Percentiles rank a stretch among this genome's conserved stretches.
These are phyloP conservation scores for Capillidium rhysosporum DNA, from an alignment of 371 early-diverging fungal species.

Conservation along the genomic window DNA sequence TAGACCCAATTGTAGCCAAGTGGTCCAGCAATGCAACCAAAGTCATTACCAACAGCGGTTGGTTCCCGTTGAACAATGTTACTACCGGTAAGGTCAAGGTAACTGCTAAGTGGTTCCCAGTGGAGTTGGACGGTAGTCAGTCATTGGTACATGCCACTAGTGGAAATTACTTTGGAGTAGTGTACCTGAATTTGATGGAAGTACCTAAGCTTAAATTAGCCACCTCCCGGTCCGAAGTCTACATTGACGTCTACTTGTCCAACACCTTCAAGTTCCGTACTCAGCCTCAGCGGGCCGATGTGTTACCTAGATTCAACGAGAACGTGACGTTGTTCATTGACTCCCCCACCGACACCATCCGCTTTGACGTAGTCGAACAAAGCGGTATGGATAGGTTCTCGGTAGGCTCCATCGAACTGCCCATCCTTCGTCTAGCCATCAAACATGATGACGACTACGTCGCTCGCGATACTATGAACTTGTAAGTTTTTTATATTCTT, in stretches of 20 bases:
- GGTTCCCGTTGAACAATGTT: slow-evolving; percentile 14
- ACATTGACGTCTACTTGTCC: not conserved
- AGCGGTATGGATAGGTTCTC: not conserved
- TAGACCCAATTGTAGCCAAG: slow-evolving; percentile 17
- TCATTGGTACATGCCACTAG: not conserved
- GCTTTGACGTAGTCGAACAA: not conserved
- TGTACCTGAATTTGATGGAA: not conserved
- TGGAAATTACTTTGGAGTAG: not conserved
- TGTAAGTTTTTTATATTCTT: not conserved
- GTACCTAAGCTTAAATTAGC: not conserved
- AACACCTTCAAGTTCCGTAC: not conserved
- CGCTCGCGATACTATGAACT: not conserved
- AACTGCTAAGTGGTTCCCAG: slow-evolving; percentile 27
- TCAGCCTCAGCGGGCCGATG: not conserved
- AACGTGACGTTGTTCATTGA: not conserved
- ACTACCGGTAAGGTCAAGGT: slow-evolving; percentile 15
- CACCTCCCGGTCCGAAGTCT: not conserved
- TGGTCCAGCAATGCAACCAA: slow-evolving; percentile 18
- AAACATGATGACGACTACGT: not conserved
- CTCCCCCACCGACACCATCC: not conserved
- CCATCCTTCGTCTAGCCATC: not conserved
- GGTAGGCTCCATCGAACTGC: not conserved
- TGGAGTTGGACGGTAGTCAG: slow-evolving; percentile 12
- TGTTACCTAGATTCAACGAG: not conserved
- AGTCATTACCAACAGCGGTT: slow-evolving; percentile 19